These are phyloP conservation scores for Boletus reticulatus DNA, from an alignment of 768 basidiomycete genomes.

Conservation along the genomic window DNA sequence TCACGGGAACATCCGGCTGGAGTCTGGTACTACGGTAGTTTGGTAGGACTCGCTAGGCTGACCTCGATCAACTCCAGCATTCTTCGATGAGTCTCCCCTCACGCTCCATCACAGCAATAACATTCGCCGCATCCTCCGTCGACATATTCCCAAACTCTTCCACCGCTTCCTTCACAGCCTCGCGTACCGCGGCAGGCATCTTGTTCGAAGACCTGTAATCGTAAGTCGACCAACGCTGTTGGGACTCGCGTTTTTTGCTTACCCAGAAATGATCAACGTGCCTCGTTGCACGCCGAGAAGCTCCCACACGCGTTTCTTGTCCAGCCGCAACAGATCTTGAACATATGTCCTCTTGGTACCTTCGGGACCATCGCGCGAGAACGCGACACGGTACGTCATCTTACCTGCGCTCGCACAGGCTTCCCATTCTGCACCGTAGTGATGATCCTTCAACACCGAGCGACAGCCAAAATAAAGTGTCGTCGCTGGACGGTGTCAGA, in stretches of 20 bases:
- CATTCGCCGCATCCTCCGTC: conserved; percentile 36
- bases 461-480: conserved; percentile 92
- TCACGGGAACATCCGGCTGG: no score
- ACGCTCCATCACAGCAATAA: conserved; percentile 64
- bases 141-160: conserved; percentile 37
- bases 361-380: conserved; percentile 77
- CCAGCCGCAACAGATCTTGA: conserved; percentile 74
- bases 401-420: conserved; percentile 37
- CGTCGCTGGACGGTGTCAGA: conserved; percentile 48
- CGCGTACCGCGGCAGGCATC: conserved; percentile 88
- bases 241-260: conserved; percentile 20
- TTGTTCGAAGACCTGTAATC: conserved; percentile 82
- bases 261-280: conserved; percentile 91
- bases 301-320: conserved; percentile 64
- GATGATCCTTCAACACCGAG: conserved; percentile 70
- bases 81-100: background rate
- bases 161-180: conserved; percentile 57
- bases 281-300: conserved; percentile 56
- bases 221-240: background rate
- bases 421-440: conserved; percentile 74
- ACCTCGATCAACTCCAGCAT: conserved; percentile 86
- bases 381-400: conserved; percentile 68
- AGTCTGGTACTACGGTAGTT: no score
- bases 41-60: no score
- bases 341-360: conserved; percentile 80